phyloP scores from a whole-genome alignment of 2,329 filamentous ascomycete genomes.

The Sporothrix protearum region DNA sequence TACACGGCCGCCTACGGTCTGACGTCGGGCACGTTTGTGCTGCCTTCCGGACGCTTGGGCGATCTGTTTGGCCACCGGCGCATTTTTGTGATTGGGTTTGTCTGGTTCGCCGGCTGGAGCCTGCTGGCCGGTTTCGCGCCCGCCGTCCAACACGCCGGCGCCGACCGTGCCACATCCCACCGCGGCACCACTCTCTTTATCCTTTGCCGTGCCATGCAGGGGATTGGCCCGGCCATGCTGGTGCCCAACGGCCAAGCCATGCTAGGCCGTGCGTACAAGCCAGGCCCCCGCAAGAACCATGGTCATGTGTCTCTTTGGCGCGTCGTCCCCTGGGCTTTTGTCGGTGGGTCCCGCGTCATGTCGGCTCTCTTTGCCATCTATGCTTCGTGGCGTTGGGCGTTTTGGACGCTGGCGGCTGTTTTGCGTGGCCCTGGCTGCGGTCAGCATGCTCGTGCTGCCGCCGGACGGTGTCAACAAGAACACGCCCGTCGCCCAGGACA shows the following conservation, averaged over 20 bases:
- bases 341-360: conserved; percentile 41
- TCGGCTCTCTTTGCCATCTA: conserved; percentile 40
- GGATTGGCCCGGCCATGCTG: conserved; percentile 57
- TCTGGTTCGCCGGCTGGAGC: conserved; percentile 55
- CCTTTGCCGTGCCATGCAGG: conserved; percentile 31
- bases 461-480: conserved; percentile 7
- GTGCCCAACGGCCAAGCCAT: conserved; percentile 64
- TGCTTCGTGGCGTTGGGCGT: conserved; percentile 49
- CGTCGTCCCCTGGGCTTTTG: conserved; percentile 46
- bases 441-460: conserved; percentile 31
- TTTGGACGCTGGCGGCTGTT: conserved; percentile 38
- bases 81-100: conserved; percentile 51
- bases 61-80: conserved; percentile 56
- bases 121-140: conserved; percentile 45
- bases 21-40: conserved; percentile 55
- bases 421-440: conserved; percentile 29
- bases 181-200: conserved; percentile 32
- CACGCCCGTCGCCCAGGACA: not conserved
- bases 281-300: conserved; percentile 57
- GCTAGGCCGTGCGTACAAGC: conserved; percentile 54
- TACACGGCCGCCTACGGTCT: conserved; percentile 56
- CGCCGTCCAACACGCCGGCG: conserved; percentile 25
- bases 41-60: conserved; percentile 55
- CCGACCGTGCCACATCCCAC: not conserved
- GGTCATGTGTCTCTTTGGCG: conserved; percentile 53